phyloP scores from a whole-genome alignment of 768 basidiomycete species.

The Phaffia australis region DNA sequence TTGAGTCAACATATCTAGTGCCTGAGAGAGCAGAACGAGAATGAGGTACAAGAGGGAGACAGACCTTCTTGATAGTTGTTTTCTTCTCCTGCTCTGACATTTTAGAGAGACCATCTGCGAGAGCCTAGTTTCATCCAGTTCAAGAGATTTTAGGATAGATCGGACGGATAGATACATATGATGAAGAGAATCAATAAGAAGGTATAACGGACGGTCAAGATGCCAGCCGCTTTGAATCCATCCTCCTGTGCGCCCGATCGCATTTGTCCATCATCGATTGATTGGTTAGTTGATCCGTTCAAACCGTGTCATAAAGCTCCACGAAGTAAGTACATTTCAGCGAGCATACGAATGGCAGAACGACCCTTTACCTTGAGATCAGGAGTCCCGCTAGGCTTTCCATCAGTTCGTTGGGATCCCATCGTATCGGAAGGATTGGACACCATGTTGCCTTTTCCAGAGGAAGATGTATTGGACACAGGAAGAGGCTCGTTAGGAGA shows the following conservation, averaged over 20 bases:
- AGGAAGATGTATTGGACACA: neutral
- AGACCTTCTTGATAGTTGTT: constrained; percentile 22
- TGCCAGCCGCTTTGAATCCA: constrained; percentile 22
- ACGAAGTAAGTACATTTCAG: neutral
- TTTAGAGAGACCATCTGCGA: constrained; percentile 21
- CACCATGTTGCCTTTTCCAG: neutral
- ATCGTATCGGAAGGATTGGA: too few relatives aligned
- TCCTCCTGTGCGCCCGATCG: constrained; percentile 11
- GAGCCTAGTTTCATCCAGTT: constrained; percentile 1
- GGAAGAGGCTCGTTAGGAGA: constrained; percentile 8
- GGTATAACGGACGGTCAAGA: constrained; percentile 6
- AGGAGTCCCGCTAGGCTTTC: neutral
- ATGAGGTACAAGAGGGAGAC: neutral
- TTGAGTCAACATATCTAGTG: neutral
- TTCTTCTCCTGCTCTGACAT: constrained; percentile 22
- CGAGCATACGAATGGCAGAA: neutral
- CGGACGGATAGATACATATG: neutral
- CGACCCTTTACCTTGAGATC: neutral
- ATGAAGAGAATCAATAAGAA: neutral
- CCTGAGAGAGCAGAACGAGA: neutral
- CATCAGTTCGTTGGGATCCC: too few relatives aligned
- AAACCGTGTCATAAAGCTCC: neutral
- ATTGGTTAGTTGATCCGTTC: neutral
- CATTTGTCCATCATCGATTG: neutral
- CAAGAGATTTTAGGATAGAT: too few relatives aligned